Evolutionary conservation across 139 green algal genomes (phyloP), one percentile per base, ranked within the genome.

Genomic region (Desmodesmus armatus): DNA sequence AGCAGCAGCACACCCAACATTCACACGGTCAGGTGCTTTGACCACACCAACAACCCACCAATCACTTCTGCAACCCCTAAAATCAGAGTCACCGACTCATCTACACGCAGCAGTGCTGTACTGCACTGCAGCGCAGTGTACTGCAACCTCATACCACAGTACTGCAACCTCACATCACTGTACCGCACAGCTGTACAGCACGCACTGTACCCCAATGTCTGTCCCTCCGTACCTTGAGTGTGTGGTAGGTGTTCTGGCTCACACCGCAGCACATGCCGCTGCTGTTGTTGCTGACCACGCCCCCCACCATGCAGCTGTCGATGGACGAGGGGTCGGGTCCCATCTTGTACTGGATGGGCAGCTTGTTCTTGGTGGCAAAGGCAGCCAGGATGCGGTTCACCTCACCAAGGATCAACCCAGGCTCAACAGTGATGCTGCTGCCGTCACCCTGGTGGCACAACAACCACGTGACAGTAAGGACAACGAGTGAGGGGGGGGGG

Each of bases 241-340:
- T 98, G 92, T 98, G 94, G 91, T 98, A 98, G 0, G 96, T 98
- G 92, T 98, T 98, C 85, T 98, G 83, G 78, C 87, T 93, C 39
- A 99, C 97, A 58, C 97, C 97, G 87, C 97, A 99, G 94, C 97
- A 99, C 97, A 99, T 99, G 78, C 97, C 97, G 33, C 91, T 96
- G 58, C 93, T 97, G 95, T 99, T 99, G 95, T 99, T 99, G 74
- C 90, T 81, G n/a, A 99, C 95, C 82, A 99, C 98, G 69, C 97
- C 97, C 58, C 82, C 88, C 39, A 92, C 88, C 94, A 97, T 96
- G 89, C 94, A 98, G 49, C 84, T 94, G 90, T 99, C 97, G 80
- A 99, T 98, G 84, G 94, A 98, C 35, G 94, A 97, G 6, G 97
- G 97, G 88, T 99, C 97, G 0, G 97, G 97, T 0, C 97, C 97